Conservation (phyloP, 2,329 filamentous ascomycete genomes). For the Rutstroemia sp. region DNA sequence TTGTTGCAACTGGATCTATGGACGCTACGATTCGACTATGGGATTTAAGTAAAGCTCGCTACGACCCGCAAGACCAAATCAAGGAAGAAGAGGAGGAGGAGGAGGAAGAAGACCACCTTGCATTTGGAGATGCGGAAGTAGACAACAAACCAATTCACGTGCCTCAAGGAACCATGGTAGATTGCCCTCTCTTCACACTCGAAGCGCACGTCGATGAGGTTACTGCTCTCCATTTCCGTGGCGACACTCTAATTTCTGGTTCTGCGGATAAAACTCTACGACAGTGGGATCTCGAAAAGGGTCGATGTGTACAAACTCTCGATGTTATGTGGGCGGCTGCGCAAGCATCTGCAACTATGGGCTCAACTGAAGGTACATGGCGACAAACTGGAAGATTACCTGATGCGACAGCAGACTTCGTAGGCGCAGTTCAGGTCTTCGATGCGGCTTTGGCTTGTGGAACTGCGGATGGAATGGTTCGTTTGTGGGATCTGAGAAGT, state of each 20-base stretch:
- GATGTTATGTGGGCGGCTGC: slow-evolving; percentile 98
- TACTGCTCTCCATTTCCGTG: slow-evolving; percentile 84
- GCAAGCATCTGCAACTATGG: slow-evolving; percentile 68
- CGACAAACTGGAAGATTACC: slow-evolving; percentile 58
- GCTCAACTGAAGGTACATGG: slow-evolving; percentile 59
- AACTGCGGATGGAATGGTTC: slow-evolving; percentile 94
- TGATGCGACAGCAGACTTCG: slow-evolving; percentile 74
- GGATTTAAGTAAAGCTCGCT: slow-evolving; percentile 86
- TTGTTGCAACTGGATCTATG: slow-evolving; percentile 88
- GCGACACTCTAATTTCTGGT: slow-evolving; percentile 85
- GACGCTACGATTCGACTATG: slow-evolving; percentile 92
- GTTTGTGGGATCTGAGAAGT: slow-evolving; percentile 91
- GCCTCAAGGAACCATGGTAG: slow-evolving; percentile 72
- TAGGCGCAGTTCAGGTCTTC: slow-evolving; percentile 91
- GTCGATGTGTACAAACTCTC: slow-evolving; percentile 93
- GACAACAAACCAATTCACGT: slow-evolving; percentile 63
- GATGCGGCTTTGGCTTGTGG: slow-evolving; percentile 93
- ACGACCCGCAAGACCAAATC: slow-evolving; percentile 56
- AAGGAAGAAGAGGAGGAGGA: slow-evolving; percentile 50
- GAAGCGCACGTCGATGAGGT: slow-evolving; percentile 90
- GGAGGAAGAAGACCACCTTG: slow-evolving; percentile 61
- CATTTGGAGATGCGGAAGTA: slow-evolving; percentile 65
- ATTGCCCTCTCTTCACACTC: slow-evolving; percentile 83
- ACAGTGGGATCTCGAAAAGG: slow-evolving; percentile 96
- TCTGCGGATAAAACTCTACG: slow-evolving; percentile 95